Evolutionary conservation across 2,329 filamentous ascomycete genomes (phyloP), one percentile per base, ranked within the genome.

Genomic region (Fusarium avenaceum): DNA sequence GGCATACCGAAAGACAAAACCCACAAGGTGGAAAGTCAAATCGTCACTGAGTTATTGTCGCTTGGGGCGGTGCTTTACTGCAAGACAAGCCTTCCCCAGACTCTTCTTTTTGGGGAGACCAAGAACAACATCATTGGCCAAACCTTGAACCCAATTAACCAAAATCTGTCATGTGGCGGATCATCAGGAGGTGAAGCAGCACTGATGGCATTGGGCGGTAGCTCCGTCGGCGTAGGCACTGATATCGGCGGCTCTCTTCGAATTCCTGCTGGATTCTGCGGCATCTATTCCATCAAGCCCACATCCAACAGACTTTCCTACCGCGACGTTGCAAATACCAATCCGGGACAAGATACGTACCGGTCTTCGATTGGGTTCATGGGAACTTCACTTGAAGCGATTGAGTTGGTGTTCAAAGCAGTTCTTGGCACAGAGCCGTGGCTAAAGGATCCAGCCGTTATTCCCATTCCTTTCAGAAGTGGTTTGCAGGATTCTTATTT

Each of bases 401-500:
- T 92, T 14, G 83, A 83, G 39, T 76, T 92, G 4, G 72, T 89
- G 3, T 81, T 88, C 3, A 84, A 87, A 69, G 79, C 84, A 0
- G 74, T 92, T 3, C 78, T 93, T 2, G 80, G 79, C 14, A 83
- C 83, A 32, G 71, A 87, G 53, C 90, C 90, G 0, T 93, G 90
- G 91, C 76, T 87, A 2, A 78, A 86, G 65, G 90, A 93, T 74
- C 90, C 90, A 0, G 78, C 89, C 1, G 88, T 90, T 0, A 78
- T 88, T 40, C 87, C 90, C 20, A 80, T 93, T 1, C 90, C 90
- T 0, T 93, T 89, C 85, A 83, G 89, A 4, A 77, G 84, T 24
- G 81, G 85, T 0, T 67, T 83, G 4, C 54, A 77, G 4, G 76
- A 82, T 13, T 74, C 83, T 3, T 80, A 84, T 20, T 72, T 78